Evolutionary conservation across 345 rosid species (phyloP).

Genomic region (Rubroshorea leprosula): DNA sequence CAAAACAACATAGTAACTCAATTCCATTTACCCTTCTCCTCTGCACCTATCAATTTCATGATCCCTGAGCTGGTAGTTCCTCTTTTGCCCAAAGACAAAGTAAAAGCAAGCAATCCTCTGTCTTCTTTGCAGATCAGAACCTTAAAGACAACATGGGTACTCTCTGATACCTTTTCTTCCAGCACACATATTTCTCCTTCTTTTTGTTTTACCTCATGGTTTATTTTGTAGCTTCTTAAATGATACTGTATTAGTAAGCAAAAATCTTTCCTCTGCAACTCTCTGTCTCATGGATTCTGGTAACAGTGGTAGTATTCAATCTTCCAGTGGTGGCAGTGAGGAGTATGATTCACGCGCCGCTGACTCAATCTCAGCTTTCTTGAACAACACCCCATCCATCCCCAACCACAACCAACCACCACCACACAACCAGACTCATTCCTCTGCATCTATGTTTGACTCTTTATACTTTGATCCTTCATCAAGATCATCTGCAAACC

Average conservation of each 20-base stretch:
- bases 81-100: constrained; percentile 22
- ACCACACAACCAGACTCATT: constrained; percentile 21
- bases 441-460: constrained; percentile 38
- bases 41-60: constrained; percentile 24
- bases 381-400: constrained; percentile 24
- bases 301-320: constrained; percentile 77
- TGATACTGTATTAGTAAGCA: constrained; percentile 11
- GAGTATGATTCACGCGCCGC: constrained; percentile 70
- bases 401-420: constrained; percentile 30
- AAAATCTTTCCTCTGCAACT: constrained; percentile 8
- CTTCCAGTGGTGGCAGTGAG: constrained; percentile 73
- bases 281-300: constrained; percentile 62
- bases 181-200: constrained; percentile 17
- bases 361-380: constrained; percentile 47
- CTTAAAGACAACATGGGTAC: constrained; percentile 32
- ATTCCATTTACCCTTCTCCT: constrained; percentile 7
- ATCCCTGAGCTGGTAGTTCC: constrained; percentile 24
- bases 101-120: constrained; percentile 18
- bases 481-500: constrained; percentile 28
- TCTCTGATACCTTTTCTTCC: constrained; percentile 26
- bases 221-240: constrained; percentile 23
- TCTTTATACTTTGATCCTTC: constrained; percentile 49
- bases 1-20: constrained; percentile 6
- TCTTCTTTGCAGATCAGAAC: constrained; percentile 33
- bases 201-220: constrained; percentile 13